phyloP scores from a whole-genome alignment of 140 eudicot genomes.

The Stevia rebaudiana region DNA sequence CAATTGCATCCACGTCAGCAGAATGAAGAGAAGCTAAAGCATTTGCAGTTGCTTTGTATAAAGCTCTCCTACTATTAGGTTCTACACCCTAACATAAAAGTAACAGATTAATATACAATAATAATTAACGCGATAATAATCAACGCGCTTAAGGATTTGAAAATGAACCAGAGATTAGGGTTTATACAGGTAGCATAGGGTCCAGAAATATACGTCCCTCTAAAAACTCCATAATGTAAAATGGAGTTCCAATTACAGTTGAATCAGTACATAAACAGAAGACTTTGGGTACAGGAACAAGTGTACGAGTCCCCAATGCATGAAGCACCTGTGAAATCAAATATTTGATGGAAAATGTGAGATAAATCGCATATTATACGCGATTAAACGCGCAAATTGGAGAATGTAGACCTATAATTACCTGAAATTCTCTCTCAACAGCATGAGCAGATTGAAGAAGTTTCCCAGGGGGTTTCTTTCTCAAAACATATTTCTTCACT shows the following conservation, averaged over 20 bases:
- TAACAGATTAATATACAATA: neutral
- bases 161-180: constrained; percentile 16
- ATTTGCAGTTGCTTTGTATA: constrained; percentile 67
- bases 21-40: constrained; percentile 90
- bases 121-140: no score
- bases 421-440: constrained; percentile 90
- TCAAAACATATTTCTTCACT: constrained; percentile 64
- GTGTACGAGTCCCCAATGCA: constrained; percentile 61
- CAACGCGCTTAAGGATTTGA: neutral
- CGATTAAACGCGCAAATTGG: neutral
- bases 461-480: constrained; percentile 90
- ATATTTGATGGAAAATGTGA: neutral
- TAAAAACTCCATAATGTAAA: constrained; percentile 88
- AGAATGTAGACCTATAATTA: constrained; percentile 4
- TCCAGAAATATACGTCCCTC: constrained; percentile 82
- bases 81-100: constrained; percentile 51
- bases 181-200: constrained; percentile 78
- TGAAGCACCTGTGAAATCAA: constrained; percentile 62
- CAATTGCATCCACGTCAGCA: constrained; percentile 73
- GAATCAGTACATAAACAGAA: constrained; percentile 86
- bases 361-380: neutral
- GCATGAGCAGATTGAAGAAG: constrained; percentile 93
- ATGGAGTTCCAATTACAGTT: constrained; percentile 80
- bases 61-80: constrained; percentile 54
- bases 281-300: constrained; percentile 91